Evolutionary conservation across 108 stramenopile genomes (phyloP), one percentile per base, ranked within the genome.

Genomic region (Cyclotella atomus): DNA sequence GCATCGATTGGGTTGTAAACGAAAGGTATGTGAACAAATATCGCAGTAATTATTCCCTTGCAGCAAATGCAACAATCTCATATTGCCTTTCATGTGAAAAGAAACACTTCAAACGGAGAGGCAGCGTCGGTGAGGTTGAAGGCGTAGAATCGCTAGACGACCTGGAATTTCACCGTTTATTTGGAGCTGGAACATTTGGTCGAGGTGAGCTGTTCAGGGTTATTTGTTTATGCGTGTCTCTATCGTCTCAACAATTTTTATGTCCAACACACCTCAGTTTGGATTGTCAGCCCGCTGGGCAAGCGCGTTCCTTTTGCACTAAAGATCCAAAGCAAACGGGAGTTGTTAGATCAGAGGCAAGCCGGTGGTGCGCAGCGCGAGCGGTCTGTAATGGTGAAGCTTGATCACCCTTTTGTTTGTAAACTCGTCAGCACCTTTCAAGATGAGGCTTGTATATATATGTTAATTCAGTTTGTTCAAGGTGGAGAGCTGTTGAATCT

Each of bases 401-500:
- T 97, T 46, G 86, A 94, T 38, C 98, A 98, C 84, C 96, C 95
- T 12, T 96, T 98, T 77, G 88, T 98, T 64, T 80, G 97, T 25
- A 84, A 86, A 35, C 76, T 97, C 27, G 67, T 95, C 27, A 80
- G 85, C 50, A 87, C 96, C 14, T 96, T 96, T 70, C 96, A 97
- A 76, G 96, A 97, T 60, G 73, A 79, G 25, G 77, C 88, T 49
- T 84, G 87, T 64, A 83, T 93, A 23, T 85, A 80, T 49, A 73
- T 83, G 59, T 52, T 84, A 14, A 33, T 84, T 45, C 80, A 82
- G 55, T 80, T 79, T 49, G 69, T 84, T 25, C 83, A 78, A 53
- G 85, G 85, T 14, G 85, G 85, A 24, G 85, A 86, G 33, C 59
- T 98, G 35, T 69, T 96, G 55, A 90, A 94, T 56, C 65, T 98